These are phyloP conservation scores for Mycena sp. DNA, from an alignment of 1,284 basidiomycete species.

Conservation along the genomic window DNA sequence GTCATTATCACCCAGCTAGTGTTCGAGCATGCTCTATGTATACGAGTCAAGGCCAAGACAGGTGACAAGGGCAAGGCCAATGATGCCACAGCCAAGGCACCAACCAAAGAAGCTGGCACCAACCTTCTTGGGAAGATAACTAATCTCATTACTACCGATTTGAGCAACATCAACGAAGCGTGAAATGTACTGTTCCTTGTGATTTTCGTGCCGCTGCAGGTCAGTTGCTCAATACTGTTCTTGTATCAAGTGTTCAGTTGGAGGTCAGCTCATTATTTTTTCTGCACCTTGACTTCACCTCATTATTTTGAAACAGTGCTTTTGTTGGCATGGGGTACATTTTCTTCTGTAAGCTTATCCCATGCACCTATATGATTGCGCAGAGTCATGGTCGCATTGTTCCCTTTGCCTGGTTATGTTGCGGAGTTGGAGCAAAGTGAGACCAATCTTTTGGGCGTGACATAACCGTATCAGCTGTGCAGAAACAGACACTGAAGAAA, in stretches of 20 bases:
- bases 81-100: neutral
- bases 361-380: neutral
- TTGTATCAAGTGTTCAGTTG: slow-evolving; percentile 45
- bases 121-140: slow-evolving; percentile 57
- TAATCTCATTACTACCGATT: slow-evolving; percentile 46
- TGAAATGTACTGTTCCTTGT: slow-evolving; percentile 34
- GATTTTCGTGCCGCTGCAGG: slow-evolving; percentile 41
- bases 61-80: slow-evolving; percentile 7
- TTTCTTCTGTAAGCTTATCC: neutral
- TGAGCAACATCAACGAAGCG: slow-evolving; percentile 33
- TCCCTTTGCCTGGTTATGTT: slow-evolving; percentile 52
- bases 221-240: slow-evolving; percentile 44
- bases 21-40: slow-evolving; percentile 65
- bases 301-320: slow-evolving; percentile 38
- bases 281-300: neutral
- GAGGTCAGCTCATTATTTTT: slow-evolving; percentile 20
- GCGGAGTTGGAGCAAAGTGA: slow-evolving; percentile 43
- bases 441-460: neutral
- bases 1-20: slow-evolving; percentile 64
- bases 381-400: slow-evolving; percentile 55
- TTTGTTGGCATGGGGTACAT: slow-evolving; percentile 58
- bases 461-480: slow-evolving; percentile 13
- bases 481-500: slow-evolving; percentile 31
- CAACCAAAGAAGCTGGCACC: slow-evolving; percentile 2
- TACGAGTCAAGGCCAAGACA: slow-evolving; percentile 57